Evolutionary conservation across 2,329 filamentous ascomycete species (phyloP), one percentile per base, ranked within the genome.

Genomic region (Emmonsiellopsis sp.): DNA sequence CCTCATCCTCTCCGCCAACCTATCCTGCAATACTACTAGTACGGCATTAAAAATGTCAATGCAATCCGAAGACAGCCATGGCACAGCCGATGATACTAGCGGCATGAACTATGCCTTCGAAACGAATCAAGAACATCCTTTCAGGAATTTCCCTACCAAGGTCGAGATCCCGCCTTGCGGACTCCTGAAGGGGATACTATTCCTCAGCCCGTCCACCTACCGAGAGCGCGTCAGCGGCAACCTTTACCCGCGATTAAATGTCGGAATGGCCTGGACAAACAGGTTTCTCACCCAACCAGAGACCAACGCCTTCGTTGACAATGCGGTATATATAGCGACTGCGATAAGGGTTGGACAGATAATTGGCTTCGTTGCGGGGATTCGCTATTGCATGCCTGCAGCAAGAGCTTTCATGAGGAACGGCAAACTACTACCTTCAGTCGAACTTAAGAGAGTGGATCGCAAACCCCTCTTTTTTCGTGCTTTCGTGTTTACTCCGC

Each of bases 241-340:
- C 44, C 11, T 10, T 14, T 13, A 13, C 55, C 59, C 40, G 33
- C 5, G 37, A 57, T 2, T 61, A 62, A 6, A 51, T 66, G 57
- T 58, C 9, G 54, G 52, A 13, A 59, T 59, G 17, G 55, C 62
- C 14, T 8, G 63, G 5, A 53, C 64, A 1, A 59, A 62, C 31
- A 63, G 68, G 8, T 21, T 53, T 6, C 61, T 61, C 2, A 68
- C 65, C 2, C 68, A 71, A 53, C 61, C 63, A 7, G 68, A 71
- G 51, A 45, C 69, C 21, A 68, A 71, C 55, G 63, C 62, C 17
- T 58, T 68, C 37, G 60, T 64, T 17, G 53, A 56, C n/a, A 55
- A 59, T 40, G 50, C 47, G 61, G 63, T 21, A 56, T 50, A 2
- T 27, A 42, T 33, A n/a, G 64, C 1, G 63, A 66, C 55, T 48